phyloP scores from a whole-genome alignment of 441 rosid species.

The Aleurites moluccanus region DNA sequence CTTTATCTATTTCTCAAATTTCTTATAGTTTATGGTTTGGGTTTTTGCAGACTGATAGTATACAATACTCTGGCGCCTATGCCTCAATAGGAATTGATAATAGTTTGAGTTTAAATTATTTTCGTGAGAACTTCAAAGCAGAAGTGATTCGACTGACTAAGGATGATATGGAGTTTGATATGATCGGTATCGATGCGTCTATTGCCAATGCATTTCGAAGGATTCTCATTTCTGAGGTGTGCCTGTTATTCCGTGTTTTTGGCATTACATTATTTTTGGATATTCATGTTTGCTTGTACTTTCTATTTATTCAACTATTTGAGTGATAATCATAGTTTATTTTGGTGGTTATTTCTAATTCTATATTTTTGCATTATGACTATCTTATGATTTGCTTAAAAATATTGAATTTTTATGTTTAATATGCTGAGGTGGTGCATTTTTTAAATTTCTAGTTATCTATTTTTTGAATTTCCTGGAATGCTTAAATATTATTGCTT shows the following conservation, averaged over 20 bases:
- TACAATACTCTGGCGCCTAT: slow-evolving; percentile 76
- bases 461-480: neutral
- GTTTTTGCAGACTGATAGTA: slow-evolving; percentile 54
- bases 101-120: slow-evolving; percentile 50
- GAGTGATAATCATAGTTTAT: neutral
- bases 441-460: neutral
- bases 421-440: neutral
- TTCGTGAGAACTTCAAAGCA: slow-evolving; percentile 56
- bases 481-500: neutral
- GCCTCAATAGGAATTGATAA: slow-evolving; percentile 66
- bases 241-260: slow-evolving; percentile 14
- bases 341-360: neutral
- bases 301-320: neutral
- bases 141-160: slow-evolving; percentile 47
- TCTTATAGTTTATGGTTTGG: slow-evolving; percentile 18
- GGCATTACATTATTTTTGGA: neutral
- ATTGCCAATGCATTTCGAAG: slow-evolving; percentile 91
- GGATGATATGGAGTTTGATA: slow-evolving; percentile 80
- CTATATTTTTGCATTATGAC: neutral
- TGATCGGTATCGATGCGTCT: slow-evolving; percentile 80
- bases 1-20: slow-evolving; percentile 10
- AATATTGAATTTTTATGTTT: neutral
- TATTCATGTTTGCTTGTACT: neutral
- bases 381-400: neutral
- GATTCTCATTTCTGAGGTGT: slow-evolving; percentile 86